Base-by-base conservation (phyloP, 768 basidiomycete species). In the Heimioporus sp. region DNA sequence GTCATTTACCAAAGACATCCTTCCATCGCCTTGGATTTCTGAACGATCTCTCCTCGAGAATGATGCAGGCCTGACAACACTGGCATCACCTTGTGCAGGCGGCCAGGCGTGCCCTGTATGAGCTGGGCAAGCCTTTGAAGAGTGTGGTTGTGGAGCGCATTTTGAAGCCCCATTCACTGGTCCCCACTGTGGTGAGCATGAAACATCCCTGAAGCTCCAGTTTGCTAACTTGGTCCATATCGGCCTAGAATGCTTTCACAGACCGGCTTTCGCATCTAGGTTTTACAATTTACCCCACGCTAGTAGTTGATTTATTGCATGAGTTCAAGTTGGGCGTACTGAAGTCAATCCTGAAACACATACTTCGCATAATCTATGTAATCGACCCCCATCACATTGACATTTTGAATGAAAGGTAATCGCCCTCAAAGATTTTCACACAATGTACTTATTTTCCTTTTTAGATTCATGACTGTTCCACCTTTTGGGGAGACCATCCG, bases 401-500 rank as follows among this genome's bases (percentile, higher is more conserved):
- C 4, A 13, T 51, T 9, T 12, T 51, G 8, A 51, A 51, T 40
- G 37, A 51, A 34, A 32, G 43, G 43, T 39, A 13, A 8, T 13
- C 1, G 19, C 10, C 15, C 7, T 5, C 10, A 19, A 21, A 19
- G 20, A 19, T 8, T 15, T 6, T 35, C 4, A 21, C 2, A 9
- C 11, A 11, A 35, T 35, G 11, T 35, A 15, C 11, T 17, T n/a
- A 16, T 38, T 10, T 16, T n/a, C 8, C 3, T 12, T 15, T 13
- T 16, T 4, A 54, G 49, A 16, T 54, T 51, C 4, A 8, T 24
- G 1, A 15, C 34, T 15, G 12, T 52, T 31, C 44, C 38, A 7
- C 13, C 49, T 11, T 51, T 51, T 2, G 39, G 43, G 1, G 46
- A 57, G 10, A 68, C 65, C 2, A 79, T 79, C 15, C 65, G 70